Base-by-base conservation (phyloP, 1,139 yeast genomes). In the Pichia sp. region DNA sequence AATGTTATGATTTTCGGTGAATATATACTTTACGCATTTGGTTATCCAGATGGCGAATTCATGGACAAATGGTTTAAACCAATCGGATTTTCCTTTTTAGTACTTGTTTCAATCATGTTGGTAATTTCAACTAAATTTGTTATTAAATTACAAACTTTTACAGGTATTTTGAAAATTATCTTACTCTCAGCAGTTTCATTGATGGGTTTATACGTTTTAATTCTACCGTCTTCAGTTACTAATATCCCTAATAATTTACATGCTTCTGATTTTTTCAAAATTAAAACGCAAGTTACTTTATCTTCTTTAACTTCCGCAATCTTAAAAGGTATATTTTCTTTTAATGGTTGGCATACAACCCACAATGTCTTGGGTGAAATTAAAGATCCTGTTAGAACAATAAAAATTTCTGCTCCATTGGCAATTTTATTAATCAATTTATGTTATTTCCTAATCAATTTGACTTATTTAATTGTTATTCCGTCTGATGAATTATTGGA, bases 1-100 rank as follows among this genome's bases (percentile, higher is more conserved):
- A 81, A 82, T 58, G 74, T 85, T 0, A 72, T 84, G 50, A 80
- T 84, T 1, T 83, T 84, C 68, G 90, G 90, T 4, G 83, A 83
- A 61, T 84, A 84, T 59, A 65, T 74, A 26, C 63, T 82, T 25
- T 62, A 60, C 47, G 62, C 70, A 0, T 38, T 65, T 3, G 71
- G 70, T 0, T 53, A 53, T 34, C 25, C 44, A 12, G 51, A 61
- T 40, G 50, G 45, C 15, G 45, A 48, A 20, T 15, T 43, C 9
- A 52, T 50, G 23, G 68, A 68, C 24, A 52, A 57, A 23, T 56
- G 52, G 9, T 59, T 64, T 3, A 70, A 79, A 53, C 49, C 66
- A 15, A 67, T 73, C 1, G 85, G 80, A 0, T 64, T 77, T 41
- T 48, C 59, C 0, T 70, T 77, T 49, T 68, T 79, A 26, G 59